Percentiles rank a stretch among this genome's conserved stretches.
phyloP scores from a whole-genome alignment of 1,284 basidiomycete genomes.

The Microbotryum violaceum region DNA sequence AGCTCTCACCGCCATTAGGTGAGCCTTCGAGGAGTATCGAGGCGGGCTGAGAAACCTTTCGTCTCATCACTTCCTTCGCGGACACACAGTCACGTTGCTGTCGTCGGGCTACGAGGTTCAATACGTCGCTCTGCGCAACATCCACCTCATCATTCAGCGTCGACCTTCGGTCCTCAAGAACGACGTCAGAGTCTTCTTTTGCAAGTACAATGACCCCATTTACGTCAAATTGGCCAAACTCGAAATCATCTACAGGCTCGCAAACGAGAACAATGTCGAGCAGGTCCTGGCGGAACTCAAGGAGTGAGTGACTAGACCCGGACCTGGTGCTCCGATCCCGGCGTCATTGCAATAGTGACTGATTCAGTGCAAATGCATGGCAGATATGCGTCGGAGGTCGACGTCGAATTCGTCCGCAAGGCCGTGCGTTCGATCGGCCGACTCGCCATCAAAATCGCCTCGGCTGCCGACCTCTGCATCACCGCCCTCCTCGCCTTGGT shows the following conservation, averaged over 20 bases:
- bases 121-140: conserved; percentile 94
- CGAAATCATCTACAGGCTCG: conserved; percentile 96
- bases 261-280: conserved; percentile 78
- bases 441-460: conserved; percentile 91
- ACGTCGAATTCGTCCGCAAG: conserved; percentile 95
- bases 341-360: background rate
- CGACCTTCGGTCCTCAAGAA: conserved; percentile 86
- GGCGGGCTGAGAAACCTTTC: background rate
- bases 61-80: background rate
- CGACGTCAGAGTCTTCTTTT: conserved; percentile 98
- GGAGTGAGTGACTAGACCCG: conserved; percentile 55
- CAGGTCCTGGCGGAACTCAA: conserved; percentile 89
- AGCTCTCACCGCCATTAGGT: conserved; percentile 95
- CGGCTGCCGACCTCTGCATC: conserved; percentile 83
- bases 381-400: conserved; percentile 96
- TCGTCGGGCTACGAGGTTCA: conserved; percentile 97
- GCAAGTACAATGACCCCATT: conserved; percentile 99
- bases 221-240: conserved; percentile 98
- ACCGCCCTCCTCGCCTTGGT: conserved; percentile 76
- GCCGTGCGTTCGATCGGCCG: conserved; percentile 94
- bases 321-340: too few species aligned
- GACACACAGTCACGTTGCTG: conserved; percentile 67
- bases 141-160: conserved; percentile 91
- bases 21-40: background rate
- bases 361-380: background rate